A percentile compares a stretch with the other conserved stretches of the same genome.
Conservation (phyloP, 1,139 yeast genomes). For the Blastobotrys buckinghamii region DNA sequence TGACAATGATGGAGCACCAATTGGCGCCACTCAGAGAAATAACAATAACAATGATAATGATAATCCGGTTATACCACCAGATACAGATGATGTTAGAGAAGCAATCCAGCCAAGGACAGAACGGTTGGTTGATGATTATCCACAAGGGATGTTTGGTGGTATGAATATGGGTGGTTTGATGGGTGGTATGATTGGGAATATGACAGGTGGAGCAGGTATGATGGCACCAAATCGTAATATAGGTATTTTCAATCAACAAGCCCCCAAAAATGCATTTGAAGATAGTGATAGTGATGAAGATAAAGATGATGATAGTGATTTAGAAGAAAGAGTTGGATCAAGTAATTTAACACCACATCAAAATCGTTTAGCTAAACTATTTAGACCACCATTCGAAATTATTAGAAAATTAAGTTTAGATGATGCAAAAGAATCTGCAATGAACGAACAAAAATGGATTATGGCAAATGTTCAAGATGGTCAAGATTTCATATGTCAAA, state of each 20-base stretch:
- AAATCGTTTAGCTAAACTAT: conserved; percentile 67
- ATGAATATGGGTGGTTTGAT: neutral
- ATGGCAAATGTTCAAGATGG: conserved; percentile 82
- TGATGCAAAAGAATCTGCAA: conserved; percentile 63
- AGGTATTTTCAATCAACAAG: conserved; percentile 46
- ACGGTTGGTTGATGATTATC: conserved; percentile 53
- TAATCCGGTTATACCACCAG: conserved; percentile 20
- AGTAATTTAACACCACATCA: conserved; percentile 51
- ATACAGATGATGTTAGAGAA: conserved; percentile 60
- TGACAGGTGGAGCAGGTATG: neutral
- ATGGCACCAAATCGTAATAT: neutral
- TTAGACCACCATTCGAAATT: conserved; percentile 91
- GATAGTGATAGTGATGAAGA: conserved; percentile 8
- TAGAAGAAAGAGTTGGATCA: conserved; percentile 22
- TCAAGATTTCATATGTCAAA: conserved; percentile 81
- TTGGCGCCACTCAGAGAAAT: conserved; percentile 26
- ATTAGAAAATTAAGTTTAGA: conserved; percentile 64
- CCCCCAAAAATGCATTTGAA: conserved; percentile 19
- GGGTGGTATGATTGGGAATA: neutral
- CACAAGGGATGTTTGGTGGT: conserved; percentile 10
- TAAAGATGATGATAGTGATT: conserved; percentile 19
- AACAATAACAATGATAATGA: conserved; percentile 3
- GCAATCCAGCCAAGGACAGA: conserved; percentile 80
- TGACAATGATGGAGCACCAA: conserved; percentile 56
- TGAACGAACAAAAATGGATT: conserved; percentile 67